phyloP scores from a whole-genome alignment of 176 grass and related monocot genomes.

The Eremochloa ophiuroides region DNA sequence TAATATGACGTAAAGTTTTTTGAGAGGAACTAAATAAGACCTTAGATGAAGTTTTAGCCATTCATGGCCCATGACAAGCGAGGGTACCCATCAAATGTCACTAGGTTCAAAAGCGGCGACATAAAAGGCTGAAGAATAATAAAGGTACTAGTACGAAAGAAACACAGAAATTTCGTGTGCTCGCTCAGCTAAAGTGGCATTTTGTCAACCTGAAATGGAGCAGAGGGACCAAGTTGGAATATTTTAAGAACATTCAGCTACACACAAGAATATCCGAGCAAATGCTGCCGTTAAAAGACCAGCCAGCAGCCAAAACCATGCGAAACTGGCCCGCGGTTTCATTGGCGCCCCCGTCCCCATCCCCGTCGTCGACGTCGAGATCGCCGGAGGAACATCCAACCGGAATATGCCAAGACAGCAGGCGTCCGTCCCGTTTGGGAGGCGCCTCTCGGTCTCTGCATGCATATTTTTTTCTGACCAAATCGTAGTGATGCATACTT shows the following conservation, averaged over 20 bases:
- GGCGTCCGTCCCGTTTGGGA: background rate
- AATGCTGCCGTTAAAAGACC: constrained; percentile 5
- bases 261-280: constrained; percentile 31
- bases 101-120: background rate
- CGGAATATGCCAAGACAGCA: constrained; percentile 37
- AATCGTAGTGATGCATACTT: too few species aligned
- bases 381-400: constrained; percentile 30
- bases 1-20: too few species aligned
- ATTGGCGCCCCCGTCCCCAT: constrained; percentile 7
- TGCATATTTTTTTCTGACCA: constrained; percentile 25
- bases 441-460: background rate
- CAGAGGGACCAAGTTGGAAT: constrained; percentile 5
- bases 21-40: too few species aligned
- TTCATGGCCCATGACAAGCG: background rate
- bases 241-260: constrained; percentile 33
- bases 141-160: too few species aligned
- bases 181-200: background rate
- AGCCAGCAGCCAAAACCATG: constrained; percentile 9
- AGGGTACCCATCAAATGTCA: background rate
- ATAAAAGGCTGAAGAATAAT: background rate
- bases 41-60: background rate
- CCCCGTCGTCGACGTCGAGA: background rate
- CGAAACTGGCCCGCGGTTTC: background rate
- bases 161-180: background rate
- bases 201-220: too few species aligned